phyloP scores from a whole-genome alignment of 2,329 filamentous ascomycete species.

The Fusarium compactum region DNA sequence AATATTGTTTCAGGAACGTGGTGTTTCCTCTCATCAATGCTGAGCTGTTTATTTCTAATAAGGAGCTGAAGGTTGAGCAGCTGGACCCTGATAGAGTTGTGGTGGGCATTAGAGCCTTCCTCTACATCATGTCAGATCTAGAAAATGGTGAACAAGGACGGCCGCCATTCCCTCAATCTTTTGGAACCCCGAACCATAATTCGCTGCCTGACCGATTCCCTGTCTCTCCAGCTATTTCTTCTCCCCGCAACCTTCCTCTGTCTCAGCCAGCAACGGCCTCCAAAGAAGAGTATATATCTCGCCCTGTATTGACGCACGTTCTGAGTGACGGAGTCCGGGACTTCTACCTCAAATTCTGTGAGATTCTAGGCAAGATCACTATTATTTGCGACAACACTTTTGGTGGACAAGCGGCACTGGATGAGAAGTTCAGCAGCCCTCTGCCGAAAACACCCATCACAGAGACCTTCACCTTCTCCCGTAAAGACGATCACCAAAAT shows the following conservation, averaged over 20 bases:
- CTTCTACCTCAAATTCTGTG: slow-evolving; percentile 91
- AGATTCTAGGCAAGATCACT: slow-evolving; percentile 94
- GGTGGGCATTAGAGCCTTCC: slow-evolving; percentile 94
- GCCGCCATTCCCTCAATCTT: slow-evolving; percentile 86
- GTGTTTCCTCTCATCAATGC: slow-evolving; percentile 97
- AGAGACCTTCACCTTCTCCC: slow-evolving; percentile 91
- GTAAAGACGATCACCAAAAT: slow-evolving; percentile 81
- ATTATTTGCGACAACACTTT: slow-evolving; percentile 97
- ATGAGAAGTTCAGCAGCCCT: slow-evolving; percentile 91
- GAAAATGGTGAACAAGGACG: slow-evolving; percentile 83
- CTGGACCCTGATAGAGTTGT: slow-evolving; percentile 97
- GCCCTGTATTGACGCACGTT: slow-evolving; percentile 69
- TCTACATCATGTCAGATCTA: slow-evolving; percentile 92
- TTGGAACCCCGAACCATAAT: slow-evolving; percentile 54
- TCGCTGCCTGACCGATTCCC: slow-evolving; percentile 62
- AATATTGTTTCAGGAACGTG: slow-evolving; percentile 90
- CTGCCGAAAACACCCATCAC: slow-evolving; percentile 95
- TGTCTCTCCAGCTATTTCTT: slow-evolving; percentile 54
- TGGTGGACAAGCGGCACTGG: slow-evolving; percentile 92
- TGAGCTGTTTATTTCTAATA: slow-evolving; percentile 81
- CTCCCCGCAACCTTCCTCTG: slow-evolving; percentile 49
- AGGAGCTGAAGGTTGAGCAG: slow-evolving; percentile 88
- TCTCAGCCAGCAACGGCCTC: slow-evolving; percentile 45
- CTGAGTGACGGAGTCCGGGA: slow-evolving; percentile 83
- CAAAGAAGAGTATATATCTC: slow-evolving; percentile 75